These are phyloP conservation scores for Sporothrix euskadiensis DNA, from an alignment of 2,329 filamentous ascomycete species.

Conservation along the genomic window DNA sequence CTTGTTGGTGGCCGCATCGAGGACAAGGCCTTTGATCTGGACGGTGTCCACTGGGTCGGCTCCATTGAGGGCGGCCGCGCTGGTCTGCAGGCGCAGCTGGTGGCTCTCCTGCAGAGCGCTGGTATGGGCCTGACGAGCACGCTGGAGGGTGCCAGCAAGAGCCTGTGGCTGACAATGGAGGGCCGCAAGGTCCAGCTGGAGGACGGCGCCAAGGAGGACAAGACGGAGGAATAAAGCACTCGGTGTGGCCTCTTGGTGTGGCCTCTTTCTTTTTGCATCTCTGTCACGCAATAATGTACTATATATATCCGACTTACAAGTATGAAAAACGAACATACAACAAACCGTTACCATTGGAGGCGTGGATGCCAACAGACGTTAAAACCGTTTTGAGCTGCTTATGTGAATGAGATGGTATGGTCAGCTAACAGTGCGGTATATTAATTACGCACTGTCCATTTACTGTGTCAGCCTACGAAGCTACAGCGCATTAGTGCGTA, in stretches of 20 bases:
- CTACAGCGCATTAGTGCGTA: not conserved
- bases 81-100: conserved; percentile 77
- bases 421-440: not conserved
- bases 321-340: conserved; percentile 17
- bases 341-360: not conserved
- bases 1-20: conserved; percentile 86
- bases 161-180: conserved; percentile 85
- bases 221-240: not conserved
- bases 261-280: not conserved
- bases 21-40: conserved; percentile 76
- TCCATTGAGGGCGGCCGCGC: conserved; percentile 80
- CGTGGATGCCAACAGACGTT: not conserved
- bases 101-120: conserved; percentile 75
- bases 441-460: conserved; percentile 1
- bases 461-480: conserved; percentile 27
- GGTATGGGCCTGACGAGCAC: conserved; percentile 74
- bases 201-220: conserved; percentile 54
- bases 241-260: not conserved
- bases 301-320: conserved; percentile 8
- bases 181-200: conserved; percentile 78
- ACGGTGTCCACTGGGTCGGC: conserved; percentile 65
- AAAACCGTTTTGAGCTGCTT: not conserved
- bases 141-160: conserved; percentile 79
- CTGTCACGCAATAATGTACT: conserved; percentile 21
- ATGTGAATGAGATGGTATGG: not conserved